Conservation (phyloP, 2,329 filamentous ascomycete genomes). For the Lasiodiplodia sp. region DNA sequence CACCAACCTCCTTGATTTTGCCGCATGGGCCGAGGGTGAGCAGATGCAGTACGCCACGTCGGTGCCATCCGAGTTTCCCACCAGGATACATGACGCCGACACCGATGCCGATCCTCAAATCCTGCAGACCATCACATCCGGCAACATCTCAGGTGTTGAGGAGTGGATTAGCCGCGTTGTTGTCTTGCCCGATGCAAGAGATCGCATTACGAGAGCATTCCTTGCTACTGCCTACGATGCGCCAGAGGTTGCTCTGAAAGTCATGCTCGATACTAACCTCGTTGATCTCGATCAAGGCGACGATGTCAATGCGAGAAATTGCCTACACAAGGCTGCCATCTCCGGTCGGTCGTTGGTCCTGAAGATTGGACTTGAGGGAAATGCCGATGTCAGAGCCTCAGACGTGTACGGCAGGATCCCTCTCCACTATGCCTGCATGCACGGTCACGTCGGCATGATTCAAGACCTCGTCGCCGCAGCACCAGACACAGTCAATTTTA, state of each 20-base stretch:
- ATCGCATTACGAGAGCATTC: constrained; percentile 88
- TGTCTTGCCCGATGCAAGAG: constrained; percentile 67
- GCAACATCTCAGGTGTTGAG: constrained; percentile 77
- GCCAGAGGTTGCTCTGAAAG: constrained; percentile 74
- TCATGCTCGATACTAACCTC: constrained; percentile 79
- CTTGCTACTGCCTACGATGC: constrained; percentile 88
- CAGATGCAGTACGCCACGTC: constrained; percentile 71
- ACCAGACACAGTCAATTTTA: constrained; percentile 79
- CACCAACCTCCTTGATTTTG: constrained; percentile 91
- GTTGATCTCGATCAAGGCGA: constrained; percentile 94
- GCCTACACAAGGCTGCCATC: constrained; percentile 94
- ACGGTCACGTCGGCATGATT: constrained; percentile 86
- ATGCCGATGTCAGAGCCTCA: constrained; percentile 78
- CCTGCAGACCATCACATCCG: constrained; percentile 83
- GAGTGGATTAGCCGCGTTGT: constrained; percentile 80
- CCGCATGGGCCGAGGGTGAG: constrained; percentile 96
- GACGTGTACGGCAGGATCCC: constrained; percentile 96
- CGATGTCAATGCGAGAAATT: constrained; percentile 97
- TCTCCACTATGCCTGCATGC: constrained; percentile 94
- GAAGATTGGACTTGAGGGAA: constrained; percentile 73
- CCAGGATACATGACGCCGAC: constrained; percentile 66
- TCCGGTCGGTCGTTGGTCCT: constrained; percentile 85
- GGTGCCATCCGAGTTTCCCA: constrained; percentile 39
- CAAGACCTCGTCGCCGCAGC: constrained; percentile 74
- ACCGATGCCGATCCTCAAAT: constrained; percentile 89